phyloP scores from a whole-genome alignment of 768 basidiomycete species.

The Mycena amicta region DNA sequence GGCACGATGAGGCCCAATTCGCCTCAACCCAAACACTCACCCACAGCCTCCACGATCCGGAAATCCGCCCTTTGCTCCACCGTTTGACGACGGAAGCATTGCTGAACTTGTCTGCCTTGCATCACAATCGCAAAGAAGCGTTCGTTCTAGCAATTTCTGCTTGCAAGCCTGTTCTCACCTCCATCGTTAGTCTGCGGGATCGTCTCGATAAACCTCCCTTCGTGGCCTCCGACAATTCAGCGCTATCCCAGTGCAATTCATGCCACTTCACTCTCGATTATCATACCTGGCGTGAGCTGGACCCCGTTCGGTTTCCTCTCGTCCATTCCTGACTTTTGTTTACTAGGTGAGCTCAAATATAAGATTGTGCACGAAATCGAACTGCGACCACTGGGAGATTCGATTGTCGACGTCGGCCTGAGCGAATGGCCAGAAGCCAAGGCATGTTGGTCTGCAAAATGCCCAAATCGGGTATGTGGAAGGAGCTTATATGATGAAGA shows the following conservation, averaged over 20 bases:
- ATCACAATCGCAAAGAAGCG: constrained; percentile 52
- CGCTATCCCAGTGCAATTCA: constrained; percentile 50
- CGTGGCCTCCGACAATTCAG: constrained; percentile 39
- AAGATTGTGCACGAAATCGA: constrained; percentile 62
- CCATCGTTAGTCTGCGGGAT: constrained; percentile 37
- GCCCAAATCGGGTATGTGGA: constrained; percentile 45
- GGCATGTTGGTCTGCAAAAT: constrained; percentile 63
- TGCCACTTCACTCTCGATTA: constrained; percentile 56
- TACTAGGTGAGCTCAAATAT: constrained; percentile 51
- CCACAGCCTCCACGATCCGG: constrained; percentile 51
- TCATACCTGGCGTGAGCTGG: constrained; percentile 62
- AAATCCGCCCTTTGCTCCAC: constrained; percentile 46
- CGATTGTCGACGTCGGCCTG: constrained; percentile 50
- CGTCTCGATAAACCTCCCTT: constrained; percentile 62
- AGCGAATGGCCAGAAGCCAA: constrained; percentile 59
- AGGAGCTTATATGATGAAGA: constrained; percentile 58
- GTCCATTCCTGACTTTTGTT: neutral
- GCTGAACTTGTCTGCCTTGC: constrained; percentile 57
- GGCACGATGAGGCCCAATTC: constrained; percentile 56
- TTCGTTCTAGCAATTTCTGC: constrained; percentile 25
- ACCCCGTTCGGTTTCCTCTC: no score
- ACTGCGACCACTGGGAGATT: constrained; percentile 58
- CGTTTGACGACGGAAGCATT: constrained; percentile 54
- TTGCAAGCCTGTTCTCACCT: neutral
- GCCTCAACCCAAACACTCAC: constrained; percentile 60